These are phyloP conservation scores for Pichia sp. DNA, from an alignment of 1,139 yeast species.

Conservation along the genomic window DNA sequence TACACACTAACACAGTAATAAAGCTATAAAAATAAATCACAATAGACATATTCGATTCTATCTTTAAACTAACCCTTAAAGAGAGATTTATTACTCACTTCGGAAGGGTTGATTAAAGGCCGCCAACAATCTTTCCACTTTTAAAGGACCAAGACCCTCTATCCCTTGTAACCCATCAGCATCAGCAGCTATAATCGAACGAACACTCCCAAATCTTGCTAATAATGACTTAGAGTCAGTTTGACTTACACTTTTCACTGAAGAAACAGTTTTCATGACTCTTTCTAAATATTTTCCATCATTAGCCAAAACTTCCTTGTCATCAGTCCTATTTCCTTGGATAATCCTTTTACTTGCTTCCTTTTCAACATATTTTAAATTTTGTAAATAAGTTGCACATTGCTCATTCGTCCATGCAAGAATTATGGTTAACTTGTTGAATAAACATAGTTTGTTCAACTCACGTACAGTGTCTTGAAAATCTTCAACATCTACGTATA, in stretches of 20 bases:
- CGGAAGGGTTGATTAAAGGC: conserved; percentile 15
- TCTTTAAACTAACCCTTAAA: no score
- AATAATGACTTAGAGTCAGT: conserved; percentile 43
- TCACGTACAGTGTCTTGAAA: conserved; percentile 65
- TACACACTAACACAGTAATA: no score
- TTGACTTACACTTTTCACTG: conserved; percentile 44
- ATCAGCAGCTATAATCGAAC: conserved; percentile 30
- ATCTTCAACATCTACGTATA: conserved; percentile 73
- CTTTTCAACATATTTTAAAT: conserved; percentile 43
- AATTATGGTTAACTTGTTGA: conserved; percentile 63
- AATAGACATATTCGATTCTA: no score
- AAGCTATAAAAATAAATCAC: no score
- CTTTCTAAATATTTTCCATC: conserved; percentile 32
- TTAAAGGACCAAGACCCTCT: conserved; percentile 29
- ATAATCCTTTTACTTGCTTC: conserved; percentile 25
- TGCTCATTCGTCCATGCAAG: conserved; percentile 82
- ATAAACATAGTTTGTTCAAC: conserved; percentile 63
- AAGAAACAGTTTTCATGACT: conserved; percentile 42
- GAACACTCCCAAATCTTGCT: conserved; percentile 44
- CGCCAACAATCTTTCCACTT: conserved; percentile 20
- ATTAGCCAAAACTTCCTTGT: conserved; percentile 32
- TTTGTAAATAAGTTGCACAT: conserved; percentile 71
- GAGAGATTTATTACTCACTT: background rate
- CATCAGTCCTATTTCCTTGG: conserved; percentile 21
- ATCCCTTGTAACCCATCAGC: conserved; percentile 24